Percentiles rank a stretch among this genome's conserved stretches.
Evolutionary conservation across 2,329 filamentous ascomycete species (phyloP).

Genomic region (Ophiosphaerella herpotricha): DNA sequence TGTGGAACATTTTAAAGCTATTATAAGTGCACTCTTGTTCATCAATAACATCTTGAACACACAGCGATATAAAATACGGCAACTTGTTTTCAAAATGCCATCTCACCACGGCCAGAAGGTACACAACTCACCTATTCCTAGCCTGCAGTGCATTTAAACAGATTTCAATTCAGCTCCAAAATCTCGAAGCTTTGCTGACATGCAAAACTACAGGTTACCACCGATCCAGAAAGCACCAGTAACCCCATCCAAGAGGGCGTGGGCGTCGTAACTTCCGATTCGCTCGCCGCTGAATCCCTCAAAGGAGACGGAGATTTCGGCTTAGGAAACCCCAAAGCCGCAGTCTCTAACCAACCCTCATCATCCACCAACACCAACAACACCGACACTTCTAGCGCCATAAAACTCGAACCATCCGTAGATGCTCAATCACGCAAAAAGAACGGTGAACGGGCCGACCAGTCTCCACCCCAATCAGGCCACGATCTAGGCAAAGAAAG

Average conservation of each 20-base stretch:
- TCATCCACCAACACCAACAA: constrained; percentile 61
- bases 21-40: too few relatives aligned
- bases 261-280: constrained; percentile 69
- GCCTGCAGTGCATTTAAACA: background rate
- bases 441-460: constrained; percentile 45
- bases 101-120: constrained; percentile 27
- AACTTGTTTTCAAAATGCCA: constrained; percentile 9
- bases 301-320: constrained; percentile 64
- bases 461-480: constrained; percentile 48
- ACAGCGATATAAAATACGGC: too few relatives aligned
- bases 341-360: constrained; percentile 56
- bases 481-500: constrained; percentile 43
- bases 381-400: constrained; percentile 60
- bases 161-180: background rate
- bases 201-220: constrained; percentile 47
- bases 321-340: constrained; percentile 60
- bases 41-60: too few relatives aligned
- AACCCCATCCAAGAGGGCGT: constrained; percentile 63
- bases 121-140: background rate
- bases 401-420: constrained; percentile 54
- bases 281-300: constrained; percentile 75
- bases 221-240: constrained; percentile 54
- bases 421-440: constrained; percentile 54
- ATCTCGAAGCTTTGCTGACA: constrained; percentile 4
- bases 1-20: too few relatives aligned